Conservation (phyloP, 371 early-diverging fungal genomes). For the Apophysomyces sp. region DNA sequence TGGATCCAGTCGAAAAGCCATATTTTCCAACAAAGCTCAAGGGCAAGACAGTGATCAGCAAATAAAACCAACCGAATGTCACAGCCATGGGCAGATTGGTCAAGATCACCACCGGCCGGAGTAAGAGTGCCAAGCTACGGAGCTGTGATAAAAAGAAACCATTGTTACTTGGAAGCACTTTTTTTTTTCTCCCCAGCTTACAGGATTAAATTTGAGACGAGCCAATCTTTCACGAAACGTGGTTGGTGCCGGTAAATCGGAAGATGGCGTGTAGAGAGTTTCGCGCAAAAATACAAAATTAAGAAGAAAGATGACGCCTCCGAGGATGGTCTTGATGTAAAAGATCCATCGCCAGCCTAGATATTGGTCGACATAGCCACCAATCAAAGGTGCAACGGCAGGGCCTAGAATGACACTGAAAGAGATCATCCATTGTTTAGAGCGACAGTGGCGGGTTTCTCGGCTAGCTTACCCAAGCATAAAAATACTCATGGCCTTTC, state of each 20-base stretch:
- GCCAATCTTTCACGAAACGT: background rate
- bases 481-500: slow-evolving; percentile 40
- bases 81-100: slow-evolving; percentile 24
- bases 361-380: slow-evolving; percentile 53
- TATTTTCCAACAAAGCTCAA: slow-evolving; percentile 36
- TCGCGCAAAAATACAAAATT: slow-evolving; percentile 52
- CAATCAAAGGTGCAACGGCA: slow-evolving; percentile 52
- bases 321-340: slow-evolving; percentile 50
- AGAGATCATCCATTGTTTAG: background rate
- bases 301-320: slow-evolving; percentile 40
- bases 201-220: slow-evolving; percentile 36
- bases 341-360: slow-evolving; percentile 62
- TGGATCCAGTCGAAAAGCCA: slow-evolving; percentile 39
- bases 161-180: background rate
- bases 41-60: slow-evolving; percentile 48
- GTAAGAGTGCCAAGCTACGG: slow-evolving; percentile 22
- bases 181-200: slow-evolving; percentile 12
- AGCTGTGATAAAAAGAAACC: slow-evolving; percentile 18
- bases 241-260: background rate
- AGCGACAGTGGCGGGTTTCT: background rate
- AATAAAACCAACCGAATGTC: slow-evolving; percentile 53
- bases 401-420: slow-evolving; percentile 53
- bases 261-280: slow-evolving; percentile 36
- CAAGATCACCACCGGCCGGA: slow-evolving; percentile 18
- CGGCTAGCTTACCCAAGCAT: slow-evolving; percentile 31